phyloP scores from a whole-genome alignment of 306 rosid species.

The Astragalus glycyphyllos region DNA sequence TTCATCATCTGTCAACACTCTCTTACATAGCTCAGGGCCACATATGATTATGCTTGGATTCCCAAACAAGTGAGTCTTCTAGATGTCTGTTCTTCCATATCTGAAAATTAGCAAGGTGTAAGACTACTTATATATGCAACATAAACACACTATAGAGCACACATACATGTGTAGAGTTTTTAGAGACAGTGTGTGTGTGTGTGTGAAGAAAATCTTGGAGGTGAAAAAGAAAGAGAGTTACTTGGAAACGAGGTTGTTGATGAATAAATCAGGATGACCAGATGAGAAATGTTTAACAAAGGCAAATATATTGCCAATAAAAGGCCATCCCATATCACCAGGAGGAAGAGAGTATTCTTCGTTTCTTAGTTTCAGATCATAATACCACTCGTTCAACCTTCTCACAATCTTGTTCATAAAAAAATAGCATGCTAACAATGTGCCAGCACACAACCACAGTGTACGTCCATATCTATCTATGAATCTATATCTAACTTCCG shows the following conservation, averaged over 20 bases:
- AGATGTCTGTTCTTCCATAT: not conserved
- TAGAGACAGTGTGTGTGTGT: no score
- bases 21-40: conserved; percentile 28
- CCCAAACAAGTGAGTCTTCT: conserved; percentile 12
- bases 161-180: no score
- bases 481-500: not conserved
- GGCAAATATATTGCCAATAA: not conserved
- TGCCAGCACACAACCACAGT: not conserved
- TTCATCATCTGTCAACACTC: conserved; percentile 34
- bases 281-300: conserved; percentile 14
- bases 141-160: no score
- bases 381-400: conserved; percentile 23
- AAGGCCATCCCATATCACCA: not conserved
- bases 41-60: not conserved
- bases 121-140: no score
- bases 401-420: not conserved
- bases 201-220: not conserved
- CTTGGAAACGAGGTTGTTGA: not conserved
- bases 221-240: not conserved
- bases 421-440: not conserved
- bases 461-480: not conserved
- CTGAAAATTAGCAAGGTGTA: not conserved
- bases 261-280: conserved; percentile 13
- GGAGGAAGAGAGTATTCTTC: not conserved
- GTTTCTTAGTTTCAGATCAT: not conserved